A percentile compares a stretch with the other conserved stretches of the same genome.
phyloP scores from a whole-genome alignment of 192 early-diverging fungal genomes.

The Diversispora eburnea region DNA sequence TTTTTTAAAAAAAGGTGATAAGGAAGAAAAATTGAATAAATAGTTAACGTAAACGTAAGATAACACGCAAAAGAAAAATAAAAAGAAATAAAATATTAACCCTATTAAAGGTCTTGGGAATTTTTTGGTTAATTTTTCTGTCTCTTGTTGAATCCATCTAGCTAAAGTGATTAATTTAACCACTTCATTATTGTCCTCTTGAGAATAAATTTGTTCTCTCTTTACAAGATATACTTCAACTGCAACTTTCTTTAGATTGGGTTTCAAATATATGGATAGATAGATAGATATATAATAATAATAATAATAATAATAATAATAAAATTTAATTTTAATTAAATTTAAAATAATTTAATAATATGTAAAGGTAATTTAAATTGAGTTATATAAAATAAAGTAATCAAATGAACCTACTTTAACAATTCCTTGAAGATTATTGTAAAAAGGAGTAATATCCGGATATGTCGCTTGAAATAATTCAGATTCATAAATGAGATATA shows the following conservation, averaged over 20 bases:
- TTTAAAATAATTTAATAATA: not conserved
- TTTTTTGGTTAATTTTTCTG: constrained; percentile 5
- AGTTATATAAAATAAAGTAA: not conserved
- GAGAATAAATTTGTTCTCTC: not conserved
- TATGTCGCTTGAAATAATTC: constrained; percentile 14
- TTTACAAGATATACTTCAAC: constrained; percentile 1
- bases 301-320: not conserved
- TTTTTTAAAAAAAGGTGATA: not conserved
- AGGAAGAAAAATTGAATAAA: not conserved
- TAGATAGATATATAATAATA: too few relatives aligned
- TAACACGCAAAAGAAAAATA: not conserved
- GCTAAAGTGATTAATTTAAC: not conserved
- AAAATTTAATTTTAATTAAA: not conserved
- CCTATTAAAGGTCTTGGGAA: constrained; percentile 14
- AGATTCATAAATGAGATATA: constrained; percentile 13
- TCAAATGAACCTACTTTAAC: constrained; percentile 14
- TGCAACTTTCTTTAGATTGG: constrained; percentile 24
- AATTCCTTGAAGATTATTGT: constrained; percentile 4
- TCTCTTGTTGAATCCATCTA: constrained; percentile 6
- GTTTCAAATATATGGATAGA: too few relatives aligned
- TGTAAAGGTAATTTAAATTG: too few relatives aligned
- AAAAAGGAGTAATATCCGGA: constrained; percentile 14
- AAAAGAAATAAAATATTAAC: not conserved
- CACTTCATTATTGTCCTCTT: constrained; percentile 13
- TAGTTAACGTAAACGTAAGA: too few relatives aligned